Conservation (phyloP, 192 early-diverging fungal species). For the Geosiphon pyriformis region DNA sequence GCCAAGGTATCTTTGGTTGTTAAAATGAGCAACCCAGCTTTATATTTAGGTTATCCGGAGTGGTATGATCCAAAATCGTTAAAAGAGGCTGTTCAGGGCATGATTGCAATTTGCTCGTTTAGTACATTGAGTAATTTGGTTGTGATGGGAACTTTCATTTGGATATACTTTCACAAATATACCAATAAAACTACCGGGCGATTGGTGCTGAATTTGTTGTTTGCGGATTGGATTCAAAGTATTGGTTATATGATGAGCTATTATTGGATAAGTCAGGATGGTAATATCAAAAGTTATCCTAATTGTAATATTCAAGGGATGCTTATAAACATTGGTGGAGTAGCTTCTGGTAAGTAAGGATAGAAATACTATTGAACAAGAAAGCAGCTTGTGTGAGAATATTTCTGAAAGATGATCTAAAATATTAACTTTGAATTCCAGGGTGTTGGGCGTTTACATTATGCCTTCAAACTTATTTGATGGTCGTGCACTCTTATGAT, state of each 20-base stretch:
- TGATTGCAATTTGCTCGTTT: neutral
- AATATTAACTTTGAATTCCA: neutral
- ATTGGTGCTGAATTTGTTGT: neutral
- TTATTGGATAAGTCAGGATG: neutral
- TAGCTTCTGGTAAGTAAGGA: constrained; percentile 4
- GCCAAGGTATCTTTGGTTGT: no score
- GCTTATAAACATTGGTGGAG: neutral
- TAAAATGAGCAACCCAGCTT: no score
- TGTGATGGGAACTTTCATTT: neutral
- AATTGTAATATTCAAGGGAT: constrained; percentile 1
- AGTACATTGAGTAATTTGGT: constrained; percentile 1
- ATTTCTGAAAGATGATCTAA: no score
- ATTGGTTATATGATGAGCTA: constrained; percentile 4
- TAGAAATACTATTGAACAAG: no score
- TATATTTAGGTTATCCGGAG: no score
- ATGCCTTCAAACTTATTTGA: neutral
- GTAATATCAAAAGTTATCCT: neutral
- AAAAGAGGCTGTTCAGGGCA: no score
- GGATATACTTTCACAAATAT: neutral
- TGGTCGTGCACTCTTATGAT: neutral
- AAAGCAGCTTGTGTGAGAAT: no score
- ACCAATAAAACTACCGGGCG: neutral
- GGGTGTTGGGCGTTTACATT: neutral
- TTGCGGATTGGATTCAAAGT: neutral
- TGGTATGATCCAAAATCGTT: no score